phyloP scores from a whole-genome alignment of 208 protist species.

The Leishmania martiniquensis region DNA sequence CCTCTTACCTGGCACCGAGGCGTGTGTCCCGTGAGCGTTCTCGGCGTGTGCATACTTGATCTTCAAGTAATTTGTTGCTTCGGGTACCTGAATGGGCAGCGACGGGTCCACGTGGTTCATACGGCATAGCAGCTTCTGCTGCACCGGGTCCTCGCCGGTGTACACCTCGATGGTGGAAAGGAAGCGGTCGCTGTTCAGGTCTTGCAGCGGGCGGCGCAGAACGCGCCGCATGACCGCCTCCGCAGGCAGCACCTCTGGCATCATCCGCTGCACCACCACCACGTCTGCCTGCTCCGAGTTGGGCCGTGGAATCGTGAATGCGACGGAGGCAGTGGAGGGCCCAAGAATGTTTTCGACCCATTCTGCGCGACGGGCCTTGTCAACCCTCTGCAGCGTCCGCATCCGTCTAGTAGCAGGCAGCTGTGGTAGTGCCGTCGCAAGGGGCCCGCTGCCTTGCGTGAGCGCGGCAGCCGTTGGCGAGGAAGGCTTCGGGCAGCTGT shows the following conservation, averaged over 20 bases:
- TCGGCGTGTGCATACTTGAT: slow-evolving; percentile 66
- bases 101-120: slow-evolving; percentile 80
- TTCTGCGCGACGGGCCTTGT: slow-evolving; percentile 12
- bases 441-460: background rate
- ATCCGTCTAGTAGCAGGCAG: background rate
- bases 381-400: background rate
- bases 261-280: slow-evolving; percentile 13
- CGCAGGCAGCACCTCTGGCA: slow-evolving; percentile 26
- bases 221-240: slow-evolving; percentile 64
- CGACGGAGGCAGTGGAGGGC: slow-evolving; percentile 4
- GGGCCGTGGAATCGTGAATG: slow-evolving; percentile 29
- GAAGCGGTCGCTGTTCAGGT: slow-evolving; percentile 79
- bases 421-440: background rate
- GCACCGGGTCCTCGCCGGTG: slow-evolving; percentile 57
- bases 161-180: slow-evolving; percentile 75
- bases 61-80: slow-evolving; percentile 76
- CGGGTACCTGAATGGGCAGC: slow-evolving; percentile 66
- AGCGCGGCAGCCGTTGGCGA: background rate
- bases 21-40: background rate
- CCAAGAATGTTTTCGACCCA: slow-evolving; percentile 81
- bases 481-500: background rate
- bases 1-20: background rate
- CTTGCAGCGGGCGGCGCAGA: slow-evolving; percentile 70
- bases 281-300: slow-evolving; percentile 27
- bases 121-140: slow-evolving; percentile 79